Conservation (phyloP, 1,139 yeast species). For the Meyerozyma carpophila region DNA sequence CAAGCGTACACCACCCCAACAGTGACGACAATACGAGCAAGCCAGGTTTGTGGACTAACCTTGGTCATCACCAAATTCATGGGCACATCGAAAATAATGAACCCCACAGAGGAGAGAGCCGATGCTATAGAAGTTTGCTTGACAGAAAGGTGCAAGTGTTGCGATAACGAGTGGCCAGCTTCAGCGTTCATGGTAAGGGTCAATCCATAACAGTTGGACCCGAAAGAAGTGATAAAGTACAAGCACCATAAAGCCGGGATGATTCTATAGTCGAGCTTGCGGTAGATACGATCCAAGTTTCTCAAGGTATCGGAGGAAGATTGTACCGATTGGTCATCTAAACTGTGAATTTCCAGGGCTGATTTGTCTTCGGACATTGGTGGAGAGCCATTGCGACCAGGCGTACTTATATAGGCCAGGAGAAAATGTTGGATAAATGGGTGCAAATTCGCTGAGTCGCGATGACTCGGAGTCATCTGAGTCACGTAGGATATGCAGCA, state of each 20-base stretch:
- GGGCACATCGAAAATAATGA: slow-evolving; percentile 79
- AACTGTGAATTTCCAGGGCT: background rate
- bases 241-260: slow-evolving; percentile 82
- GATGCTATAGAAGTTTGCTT: slow-evolving; percentile 70
- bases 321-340: background rate
- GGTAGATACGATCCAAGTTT: slow-evolving; percentile 53
- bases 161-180: slow-evolving; percentile 57
- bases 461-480: slow-evolving; percentile 1
- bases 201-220: slow-evolving; percentile 71
- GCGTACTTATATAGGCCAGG: background rate
- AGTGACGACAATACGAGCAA: slow-evolving; percentile 68
- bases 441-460: background rate
- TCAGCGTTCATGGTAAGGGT: slow-evolving; percentile 75
- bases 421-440: background rate
- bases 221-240: slow-evolving; percentile 76
- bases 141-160: slow-evolving; percentile 44
- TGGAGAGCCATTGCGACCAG: background rate
- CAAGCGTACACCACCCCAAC: slow-evolving; percentile 77
- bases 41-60: slow-evolving; percentile 81
- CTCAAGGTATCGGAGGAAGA: background rate
- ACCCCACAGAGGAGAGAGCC: slow-evolving; percentile 79
- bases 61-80: slow-evolving; percentile 84
- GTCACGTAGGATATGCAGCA: background rate
- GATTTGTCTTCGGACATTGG: background rate
- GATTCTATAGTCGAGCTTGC: slow-evolving; percentile 63